Conservation (phyloP, 208 protist species). For the Leishmania tarentolae region DNA sequence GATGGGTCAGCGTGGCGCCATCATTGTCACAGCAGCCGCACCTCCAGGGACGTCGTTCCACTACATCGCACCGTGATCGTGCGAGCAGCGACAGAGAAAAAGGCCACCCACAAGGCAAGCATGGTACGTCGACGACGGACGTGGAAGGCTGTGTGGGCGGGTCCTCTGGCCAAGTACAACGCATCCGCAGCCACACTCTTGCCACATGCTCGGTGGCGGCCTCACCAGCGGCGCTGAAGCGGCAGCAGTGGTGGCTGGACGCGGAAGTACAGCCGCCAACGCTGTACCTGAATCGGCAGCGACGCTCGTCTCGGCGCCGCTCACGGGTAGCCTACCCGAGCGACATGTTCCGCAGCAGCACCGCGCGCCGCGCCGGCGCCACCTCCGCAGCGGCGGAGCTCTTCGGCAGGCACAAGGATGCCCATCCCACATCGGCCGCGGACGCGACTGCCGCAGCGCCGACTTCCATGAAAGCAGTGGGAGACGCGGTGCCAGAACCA, state of each 20-base stretch:
- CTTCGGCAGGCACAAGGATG: neutral
- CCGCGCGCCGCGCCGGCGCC: slow-evolving; percentile 19
- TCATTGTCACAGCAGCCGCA: neutral
- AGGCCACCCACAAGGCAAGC: neutral
- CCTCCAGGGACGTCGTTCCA: neutral
- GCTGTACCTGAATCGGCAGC: slow-evolving; percentile 23
- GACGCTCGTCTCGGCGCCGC: slow-evolving; percentile 19
- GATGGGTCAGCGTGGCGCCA: neutral
- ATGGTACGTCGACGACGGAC: neutral
- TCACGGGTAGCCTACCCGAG: slow-evolving; percentile 9
- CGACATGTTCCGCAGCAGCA: slow-evolving; percentile 30
- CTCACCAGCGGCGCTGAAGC: slow-evolving; percentile 1
- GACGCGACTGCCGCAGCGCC: neutral
- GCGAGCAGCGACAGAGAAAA: neutral
- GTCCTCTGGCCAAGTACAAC: neutral
- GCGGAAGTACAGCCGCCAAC: slow-evolving; percentile 17
- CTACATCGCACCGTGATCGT: neutral
- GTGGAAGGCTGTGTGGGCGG: neutral
- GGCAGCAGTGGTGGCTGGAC: slow-evolving; percentile 6
- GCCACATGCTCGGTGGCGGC: neutral
- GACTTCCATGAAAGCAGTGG: neutral
- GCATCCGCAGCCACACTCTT: neutral
- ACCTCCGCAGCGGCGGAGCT: slow-evolving; percentile 32
- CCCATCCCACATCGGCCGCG: neutral
- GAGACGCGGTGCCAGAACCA: neutral